Evolutionary conservation across 148 eudicot genomes (phyloP).

Genomic region (Amaranthus hypochondriacus): DNA sequence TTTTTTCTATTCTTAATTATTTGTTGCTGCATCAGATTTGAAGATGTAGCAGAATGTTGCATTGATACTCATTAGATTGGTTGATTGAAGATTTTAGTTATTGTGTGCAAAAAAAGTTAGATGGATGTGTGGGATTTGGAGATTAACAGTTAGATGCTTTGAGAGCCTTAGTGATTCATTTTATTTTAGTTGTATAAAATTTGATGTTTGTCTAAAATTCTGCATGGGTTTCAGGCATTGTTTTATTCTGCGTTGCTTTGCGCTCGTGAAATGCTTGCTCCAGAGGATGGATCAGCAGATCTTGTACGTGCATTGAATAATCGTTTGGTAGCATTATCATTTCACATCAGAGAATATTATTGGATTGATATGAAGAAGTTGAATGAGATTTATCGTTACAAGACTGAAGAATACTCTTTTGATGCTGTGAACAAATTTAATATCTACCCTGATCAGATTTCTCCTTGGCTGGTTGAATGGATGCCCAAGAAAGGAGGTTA

Average conservation of each 20-base stretch:
- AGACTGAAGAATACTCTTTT: constrained; percentile 60
- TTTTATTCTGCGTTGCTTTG: constrained; percentile 53
- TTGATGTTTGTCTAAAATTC: neutral
- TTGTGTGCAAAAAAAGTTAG: too few relatives aligned
- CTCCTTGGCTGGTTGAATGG: constrained; percentile 62
- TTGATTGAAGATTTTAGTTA: too few relatives aligned
- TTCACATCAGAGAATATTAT: constrained; percentile 57
- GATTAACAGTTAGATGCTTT: too few relatives aligned
- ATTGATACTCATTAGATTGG: too few relatives aligned
- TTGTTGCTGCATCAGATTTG: too few relatives aligned
- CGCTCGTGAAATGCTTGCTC: constrained; percentile 57
- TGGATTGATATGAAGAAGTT: constrained; percentile 53
- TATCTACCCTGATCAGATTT: constrained; percentile 64
- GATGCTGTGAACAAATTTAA: constrained; percentile 66
- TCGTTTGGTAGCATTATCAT: constrained; percentile 56
- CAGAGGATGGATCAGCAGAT: constrained; percentile 53
- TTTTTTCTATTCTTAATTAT: too few relatives aligned
- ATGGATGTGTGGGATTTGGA: too few relatives aligned
- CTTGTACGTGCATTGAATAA: constrained; percentile 48
- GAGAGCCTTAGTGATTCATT: too few relatives aligned
- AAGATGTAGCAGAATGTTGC: too few relatives aligned
- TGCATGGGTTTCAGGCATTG: constrained; percentile 37
- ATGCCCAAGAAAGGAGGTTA: constrained; percentile 57
- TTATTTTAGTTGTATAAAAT: too few relatives aligned
- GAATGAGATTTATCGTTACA: constrained; percentile 61